A percentile compares a stretch with the other conserved stretches of the same genome.
These are phyloP conservation scores for Colletotrichum sp. DNA, from an alignment of 2,329 filamentous ascomycete species.

Conservation along the genomic window DNA sequence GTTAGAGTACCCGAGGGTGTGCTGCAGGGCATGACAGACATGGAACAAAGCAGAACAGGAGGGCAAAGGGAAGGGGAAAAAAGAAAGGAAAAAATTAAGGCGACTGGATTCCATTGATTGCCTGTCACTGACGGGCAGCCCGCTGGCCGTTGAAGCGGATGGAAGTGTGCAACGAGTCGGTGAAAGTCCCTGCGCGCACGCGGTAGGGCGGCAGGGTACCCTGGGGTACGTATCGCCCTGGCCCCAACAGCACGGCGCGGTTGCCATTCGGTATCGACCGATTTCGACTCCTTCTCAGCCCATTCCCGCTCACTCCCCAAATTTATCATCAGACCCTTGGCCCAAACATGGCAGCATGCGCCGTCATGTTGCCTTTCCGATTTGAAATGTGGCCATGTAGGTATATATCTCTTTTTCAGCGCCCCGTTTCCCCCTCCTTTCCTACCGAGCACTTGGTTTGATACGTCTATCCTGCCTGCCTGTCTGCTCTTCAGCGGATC, in stretches of 20 bases:
- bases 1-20: neutral
- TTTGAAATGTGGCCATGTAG: slow-evolving; percentile 21
- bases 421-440: slow-evolving; percentile 11
- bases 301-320: slow-evolving; percentile 39
- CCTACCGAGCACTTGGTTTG: neutral
- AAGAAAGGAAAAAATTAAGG: neutral
- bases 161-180: slow-evolving; percentile 2
- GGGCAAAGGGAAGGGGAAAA: neutral
- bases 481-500: slow-evolving; percentile 15
- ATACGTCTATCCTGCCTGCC: slow-evolving; percentile 8
- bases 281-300: slow-evolving; percentile 38
- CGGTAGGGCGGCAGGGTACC: slow-evolving; percentile 1
- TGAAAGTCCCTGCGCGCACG: slow-evolving; percentile 14
- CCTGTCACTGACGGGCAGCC: neutral
- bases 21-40: neutral
- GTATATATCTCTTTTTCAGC: slow-evolving; percentile 15
- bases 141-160: slow-evolving; percentile 7
- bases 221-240: slow-evolving; percentile 9
- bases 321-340: slow-evolving; percentile 36
- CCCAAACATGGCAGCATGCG: slow-evolving; percentile 21
- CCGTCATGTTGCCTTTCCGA: slow-evolving; percentile 20
- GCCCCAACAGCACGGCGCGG: slow-evolving; percentile 7
- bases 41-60: neutral
- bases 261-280: slow-evolving; percentile 35
- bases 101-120: neutral